Conservation (phyloP, 1,284 basidiomycete species). For the Flammula alnicola region DNA sequence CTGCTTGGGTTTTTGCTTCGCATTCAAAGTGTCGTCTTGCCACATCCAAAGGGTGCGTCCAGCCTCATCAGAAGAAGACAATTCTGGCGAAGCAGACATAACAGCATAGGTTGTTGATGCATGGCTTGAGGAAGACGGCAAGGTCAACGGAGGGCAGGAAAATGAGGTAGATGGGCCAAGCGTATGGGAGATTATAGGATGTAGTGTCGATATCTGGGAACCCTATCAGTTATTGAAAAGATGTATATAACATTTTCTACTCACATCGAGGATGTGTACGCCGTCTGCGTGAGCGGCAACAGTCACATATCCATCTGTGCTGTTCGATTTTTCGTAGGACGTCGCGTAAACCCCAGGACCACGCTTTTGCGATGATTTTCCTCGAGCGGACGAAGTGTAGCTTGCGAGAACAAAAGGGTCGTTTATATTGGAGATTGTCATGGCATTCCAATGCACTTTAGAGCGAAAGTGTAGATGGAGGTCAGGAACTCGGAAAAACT, state of each 20-base stretch:
- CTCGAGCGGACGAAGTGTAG: slow-evolving; percentile 41
- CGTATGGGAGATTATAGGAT: slow-evolving; percentile 68
- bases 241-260: slow-evolving; percentile 26
- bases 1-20: slow-evolving; percentile 47
- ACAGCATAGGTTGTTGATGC: slow-evolving; percentile 60
- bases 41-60: slow-evolving; percentile 65
- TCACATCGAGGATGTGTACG: slow-evolving; percentile 71
- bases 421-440: slow-evolving; percentile 44
- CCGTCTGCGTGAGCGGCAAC: slow-evolving; percentile 73
- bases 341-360: slow-evolving; percentile 44
- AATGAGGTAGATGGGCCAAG: slow-evolving; percentile 67
- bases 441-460: slow-evolving; percentile 12
- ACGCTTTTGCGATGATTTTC: slow-evolving; percentile 24
- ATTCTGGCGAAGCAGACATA: slow-evolving; percentile 52
- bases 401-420: slow-evolving; percentile 65
- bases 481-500: no score
- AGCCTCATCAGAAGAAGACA: slow-evolving; percentile 39
- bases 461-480: neutral
- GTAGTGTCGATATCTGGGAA: slow-evolving; percentile 63
- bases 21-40: slow-evolving; percentile 56
- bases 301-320: slow-evolving; percentile 60
- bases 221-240: slow-evolving; percentile 7
- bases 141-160: slow-evolving; percentile 58
- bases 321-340: slow-evolving; percentile 39
- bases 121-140: slow-evolving; percentile 39